phyloP scores from a whole-genome alignment of 441 rosid species.

The Populus hybrid region DNA sequence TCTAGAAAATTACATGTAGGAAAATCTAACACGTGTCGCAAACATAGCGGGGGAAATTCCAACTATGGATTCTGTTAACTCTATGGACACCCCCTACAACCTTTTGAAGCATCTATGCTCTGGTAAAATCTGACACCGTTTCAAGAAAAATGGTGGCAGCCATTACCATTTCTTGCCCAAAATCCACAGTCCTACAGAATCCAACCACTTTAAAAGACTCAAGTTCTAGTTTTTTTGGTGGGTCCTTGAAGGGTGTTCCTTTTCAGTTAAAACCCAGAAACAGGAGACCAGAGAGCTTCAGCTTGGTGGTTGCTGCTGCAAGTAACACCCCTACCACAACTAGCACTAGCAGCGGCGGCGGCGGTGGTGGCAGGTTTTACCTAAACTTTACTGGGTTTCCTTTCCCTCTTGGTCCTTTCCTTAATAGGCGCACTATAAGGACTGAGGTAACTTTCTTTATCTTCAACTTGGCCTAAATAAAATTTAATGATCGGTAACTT shows the following conservation, averaged over 20 bases:
- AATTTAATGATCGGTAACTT: too few species aligned
- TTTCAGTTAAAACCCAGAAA: constrained; percentile 41
- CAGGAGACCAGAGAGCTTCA: constrained; percentile 27
- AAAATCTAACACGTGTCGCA: constrained; percentile 45
- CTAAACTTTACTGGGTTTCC: constrained; percentile 90
- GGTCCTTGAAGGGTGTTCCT: constrained; percentile 36
- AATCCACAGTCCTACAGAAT: constrained; percentile 41
- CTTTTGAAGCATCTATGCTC: not conserved
- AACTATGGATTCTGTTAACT: not conserved
- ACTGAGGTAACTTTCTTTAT: constrained; percentile 64
- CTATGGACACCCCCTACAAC: not conserved
- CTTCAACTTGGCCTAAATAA: not conserved
- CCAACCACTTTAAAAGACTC: constrained; percentile 34
- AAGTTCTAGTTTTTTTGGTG: constrained; percentile 39
- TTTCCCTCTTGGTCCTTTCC: constrained; percentile 97
- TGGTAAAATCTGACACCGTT: not conserved
- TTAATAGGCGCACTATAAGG: constrained; percentile 78
- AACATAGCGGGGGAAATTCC: constrained; percentile 32
- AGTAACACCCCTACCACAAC: constrained; percentile 28
- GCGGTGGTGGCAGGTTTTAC: constrained; percentile 59
- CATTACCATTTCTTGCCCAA: constrained; percentile 53
- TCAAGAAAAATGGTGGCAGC: constrained; percentile 46
- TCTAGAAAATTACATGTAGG: constrained; percentile 26
- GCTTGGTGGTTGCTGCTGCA: constrained; percentile 54
- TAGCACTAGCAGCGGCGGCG: constrained; percentile 19